Evolutionary conservation across 305 asterid genomes (phyloP), one percentile per base, ranked within the genome.

Genomic region (Fraxinus platypoda): DNA sequence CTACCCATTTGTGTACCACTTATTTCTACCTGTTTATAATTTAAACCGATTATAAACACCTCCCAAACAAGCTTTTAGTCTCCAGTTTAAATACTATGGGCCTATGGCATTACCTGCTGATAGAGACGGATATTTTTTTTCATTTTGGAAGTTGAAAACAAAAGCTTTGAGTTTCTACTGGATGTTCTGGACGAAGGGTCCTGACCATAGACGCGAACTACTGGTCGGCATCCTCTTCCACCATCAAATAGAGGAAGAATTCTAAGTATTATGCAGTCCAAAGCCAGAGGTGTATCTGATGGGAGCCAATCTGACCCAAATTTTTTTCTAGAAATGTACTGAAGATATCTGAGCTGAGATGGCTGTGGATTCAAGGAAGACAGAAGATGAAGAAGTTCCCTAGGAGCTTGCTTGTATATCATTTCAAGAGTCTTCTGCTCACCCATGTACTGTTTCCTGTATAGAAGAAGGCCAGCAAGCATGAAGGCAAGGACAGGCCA

Each of bases 401-500:
- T 91, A 6, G 99, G 98, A 35, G 99, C 99, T 90, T 96, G 98
- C 86, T 93, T 96, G 87, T 96, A 96, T 72, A 96, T 97, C 99
- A 96, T 94, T 85, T 96, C 98, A 43, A 96, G 98, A 71, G 99
- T 94, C 87, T 92, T 96, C 91, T 85, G 97, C 90, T 96, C 99
- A 75, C 98, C 98, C 8, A 80, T 86, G 87, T 94, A 94, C 87
- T 96, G 98, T 84, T 93, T 96, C 81, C 98, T 83, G 90, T 94
- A 96, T 82, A 94, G 79, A 89, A 96, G 98, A 82, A 96, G 98
- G 77, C 97, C 98, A 9, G 98, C 98, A 83, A 96, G 98, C 98
- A 96, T 96, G 68, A 96, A 96, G 6, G 99, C 98, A 68, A 96
- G 97, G 83, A 94, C 97, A 15, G 99, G 98, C 98, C 99, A 96